A percentile compares a stretch with the other conserved stretches of the same genome.
Conservation (phyloP, 1,284 basidiomycete species). For the Pseudozyma tsukubaensis region DNA sequence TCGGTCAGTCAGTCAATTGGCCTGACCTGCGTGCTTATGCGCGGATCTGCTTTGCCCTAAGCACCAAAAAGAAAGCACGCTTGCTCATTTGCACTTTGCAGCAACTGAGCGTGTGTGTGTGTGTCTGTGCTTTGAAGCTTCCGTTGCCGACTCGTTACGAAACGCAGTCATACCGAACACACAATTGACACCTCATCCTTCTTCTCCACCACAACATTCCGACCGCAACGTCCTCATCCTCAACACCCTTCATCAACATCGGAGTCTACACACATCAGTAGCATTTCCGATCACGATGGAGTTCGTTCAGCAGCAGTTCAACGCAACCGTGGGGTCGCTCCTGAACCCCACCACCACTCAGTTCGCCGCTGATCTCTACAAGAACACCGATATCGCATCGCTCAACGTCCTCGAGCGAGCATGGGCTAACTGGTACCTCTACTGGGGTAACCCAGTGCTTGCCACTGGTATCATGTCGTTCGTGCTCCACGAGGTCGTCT, state of each 20-base stretch:
- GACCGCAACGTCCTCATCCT: constrained; percentile 9
- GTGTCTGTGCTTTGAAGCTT: background rate
- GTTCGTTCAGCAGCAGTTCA: constrained; percentile 48
- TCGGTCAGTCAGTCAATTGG: too few species aligned
- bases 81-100: background rate
- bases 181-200: constrained; percentile 11
- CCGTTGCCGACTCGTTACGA: background rate
- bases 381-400: constrained; percentile 49
- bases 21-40: constrained; percentile 18
- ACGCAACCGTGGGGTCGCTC: constrained; percentile 49
- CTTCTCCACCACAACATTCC: constrained; percentile 7
- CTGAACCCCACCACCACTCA: constrained; percentile 45
- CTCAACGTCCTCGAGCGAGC: constrained; percentile 61
- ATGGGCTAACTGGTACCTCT: constrained; percentile 70
- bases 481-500: constrained; percentile 91
- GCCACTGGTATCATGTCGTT: constrained; percentile 96
- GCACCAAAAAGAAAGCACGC: background rate
- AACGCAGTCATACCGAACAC: background rate
- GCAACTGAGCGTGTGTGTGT: constrained; percentile 1
- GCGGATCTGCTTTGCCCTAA: background rate
- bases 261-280: constrained; percentile 4
- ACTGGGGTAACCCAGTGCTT: constrained; percentile 82
- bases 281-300: constrained; percentile 36
- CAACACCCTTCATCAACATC: background rate
- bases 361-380: constrained; percentile 69